Base-by-base conservation (phyloP, 2,329 filamentous ascomycete species). In the Xylariaceae sp. region DNA sequence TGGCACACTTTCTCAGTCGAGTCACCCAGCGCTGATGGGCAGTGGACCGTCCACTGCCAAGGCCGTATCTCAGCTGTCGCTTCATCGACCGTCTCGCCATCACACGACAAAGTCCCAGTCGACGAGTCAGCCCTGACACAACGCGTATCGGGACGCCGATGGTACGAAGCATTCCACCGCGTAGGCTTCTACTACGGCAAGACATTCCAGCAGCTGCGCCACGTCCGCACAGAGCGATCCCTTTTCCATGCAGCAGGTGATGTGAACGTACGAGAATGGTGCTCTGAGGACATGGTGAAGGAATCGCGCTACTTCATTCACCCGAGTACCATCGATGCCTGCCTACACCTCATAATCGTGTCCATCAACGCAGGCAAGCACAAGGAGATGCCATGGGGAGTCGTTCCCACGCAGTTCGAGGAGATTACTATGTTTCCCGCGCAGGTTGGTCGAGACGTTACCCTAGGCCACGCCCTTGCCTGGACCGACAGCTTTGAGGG, bases 251-350 rank as follows among this genome's bases (percentile, higher is more conserved):
- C 48, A 35, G 11, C 44, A 15, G 23, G 56, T 3, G 55, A 64
- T 9, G 58, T 64, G 9, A 54, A 35, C 4, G 18, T 64, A 30
- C 55, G 57, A 23, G 58, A 67, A 54, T 53, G 60, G 37, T 58
- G 51, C 37, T 4, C 52, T 2, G 53, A 49, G 34, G 34, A 52
- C 17, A 62, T 64, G 53, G 48, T 59, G 4, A 70, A 67, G 15
- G 77, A 80, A 63, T 75, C 74, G 1, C 70, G 73, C 0, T 71
- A 77, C 45, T 61, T 71, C 9, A 60, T 78, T 15, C 77, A 79
- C 59, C 77, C 77, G 0, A 66, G 73, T 0, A 68, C 69, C 11
- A 68, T 79, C 11, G 76, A 79, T 60, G 67, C 68, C n/a, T 62
- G 60, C 15, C 60, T 76, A 3, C 74, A 76, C 49, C 67, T 75